Base-by-base conservation (phyloP, 75 land plant species). In the Cunninghamia lanceolata region DNA sequence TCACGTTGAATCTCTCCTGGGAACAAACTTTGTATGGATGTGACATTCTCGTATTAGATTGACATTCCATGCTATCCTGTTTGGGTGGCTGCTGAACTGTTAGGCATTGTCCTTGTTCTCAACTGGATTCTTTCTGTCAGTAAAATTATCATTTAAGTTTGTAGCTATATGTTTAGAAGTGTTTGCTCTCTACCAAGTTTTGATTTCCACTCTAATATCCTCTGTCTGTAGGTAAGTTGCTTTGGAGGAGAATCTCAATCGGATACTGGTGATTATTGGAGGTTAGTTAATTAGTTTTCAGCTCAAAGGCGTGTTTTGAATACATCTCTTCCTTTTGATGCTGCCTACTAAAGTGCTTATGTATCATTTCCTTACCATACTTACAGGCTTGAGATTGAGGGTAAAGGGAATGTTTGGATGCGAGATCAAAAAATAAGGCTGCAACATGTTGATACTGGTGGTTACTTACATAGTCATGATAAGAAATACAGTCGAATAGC, bases 261-360 rank as follows among this genome's bases (percentile, higher is more conserved):
- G 54, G 99, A 98, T 84, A 95, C 97, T 50, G 99, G 99, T 36
- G 99, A 98, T 89, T 86, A 85, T 80, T 98, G 99, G 99, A 94
- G 91, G 99, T 98, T 38, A 86, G 88, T 76, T 3, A 39, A 35
- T 88, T 32, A 46, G 78, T 83, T 13, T 16, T 28, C 53, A 40
- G 9, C 40, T 50, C 40, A 46, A 2, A 86, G 46, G 36, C 45
- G 10, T 38, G 38, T 34, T 84, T n/a, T 52, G 36, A 39, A 15
- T 34, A 9, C 36, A 17, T 30, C 11, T 8, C 3, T 38, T 85
- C 56, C 25, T 71, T 28, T 75, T 3, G 42, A 66, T 43, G 32
- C 40, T 85, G 36, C 68, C 19, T 59, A 34, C 82, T 80, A 10
- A 35, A 75, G 28, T n/a, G n/a, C 50, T 47, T 75, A 25, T 63